Conservation (phyloP, 345 rosid species). For the Boechera divaricarpa region DNA sequence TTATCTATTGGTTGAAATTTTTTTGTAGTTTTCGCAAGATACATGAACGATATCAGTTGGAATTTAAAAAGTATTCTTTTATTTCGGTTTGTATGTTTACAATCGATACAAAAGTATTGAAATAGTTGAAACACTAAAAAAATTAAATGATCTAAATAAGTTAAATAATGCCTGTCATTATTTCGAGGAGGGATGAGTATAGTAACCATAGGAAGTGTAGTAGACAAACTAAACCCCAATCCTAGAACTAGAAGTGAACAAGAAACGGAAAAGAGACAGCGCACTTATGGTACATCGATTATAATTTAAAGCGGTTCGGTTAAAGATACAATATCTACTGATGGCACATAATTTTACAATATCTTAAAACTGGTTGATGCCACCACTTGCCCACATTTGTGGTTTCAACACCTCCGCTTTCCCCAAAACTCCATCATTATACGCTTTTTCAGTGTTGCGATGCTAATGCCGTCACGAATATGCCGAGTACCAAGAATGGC, state of each 20-base stretch:
- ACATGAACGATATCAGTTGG: no score
- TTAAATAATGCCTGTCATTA: no score
- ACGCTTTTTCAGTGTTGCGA: conserved; percentile 62
- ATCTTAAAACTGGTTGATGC: conserved; percentile 4
- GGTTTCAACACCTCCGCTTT: not conserved
- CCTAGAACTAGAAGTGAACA: not conserved
- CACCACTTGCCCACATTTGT: not conserved
- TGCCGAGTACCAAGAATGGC: conserved; percentile 90
- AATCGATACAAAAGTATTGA: no score
- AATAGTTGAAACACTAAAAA: no score
- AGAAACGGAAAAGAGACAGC: not conserved
- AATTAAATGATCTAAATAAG: no score
- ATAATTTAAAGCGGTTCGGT: not conserved
- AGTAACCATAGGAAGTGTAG: not conserved
- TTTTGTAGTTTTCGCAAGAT: no score
- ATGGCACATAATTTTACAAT: conserved; percentile 25
- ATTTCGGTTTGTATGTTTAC: no score
- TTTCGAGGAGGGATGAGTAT: no score
- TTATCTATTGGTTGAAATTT: no score
- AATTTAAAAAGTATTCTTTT: no score
- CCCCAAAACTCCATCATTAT: not conserved
- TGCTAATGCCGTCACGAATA: conserved; percentile 92
- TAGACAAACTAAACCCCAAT: not conserved
- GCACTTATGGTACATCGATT: not conserved
- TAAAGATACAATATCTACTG: conserved; percentile 7